Base-by-base conservation (phyloP, 139 green algal genomes). In the Picochlorum sp. region DNA sequence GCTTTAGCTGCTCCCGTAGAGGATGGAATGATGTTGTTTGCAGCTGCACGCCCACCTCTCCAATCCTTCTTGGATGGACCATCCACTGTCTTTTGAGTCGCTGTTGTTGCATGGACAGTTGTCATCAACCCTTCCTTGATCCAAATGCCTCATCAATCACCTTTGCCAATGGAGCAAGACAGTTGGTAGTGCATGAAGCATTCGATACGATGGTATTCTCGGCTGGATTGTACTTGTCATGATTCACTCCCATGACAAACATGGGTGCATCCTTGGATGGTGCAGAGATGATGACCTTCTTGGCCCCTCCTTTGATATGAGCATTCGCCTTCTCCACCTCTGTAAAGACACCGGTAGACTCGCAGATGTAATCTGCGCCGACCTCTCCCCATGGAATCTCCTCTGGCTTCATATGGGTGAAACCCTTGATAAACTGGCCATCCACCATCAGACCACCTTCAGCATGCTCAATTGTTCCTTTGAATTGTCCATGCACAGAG, bases 31-130 rank as follows among this genome's bases (percentile, higher is more conserved):
- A 98, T 98, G 86, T 98, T 98, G 54, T 68, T 61, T 47, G 72
- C 75, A 18, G 87, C 91, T n/a, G 83, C 86, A 55, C 92, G 85
- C 7, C 92, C 92, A 24, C 92, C 89, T 37, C 92, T 80, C 92
- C 92, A 98, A 83, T 97, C 92, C 85, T 98, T 98, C 75, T 85
- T 87, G 63, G 78, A 91, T 16, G 92, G 92, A 0, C 92, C 92
- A 72, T 98, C 92, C 50, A 98, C 92, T 6, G 92, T 98, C 75
- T 88, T 96, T 72, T 98, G 92, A 9, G 92, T 98, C 64, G 92
- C 92, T 23, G 92, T 98, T 41, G 88, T 92, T 50, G 92, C 91
- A 70, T 98, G 90, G 80, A 96, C 80, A 67, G 81, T 69, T 2
- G 62, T 69, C 56, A 69, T 70, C 14, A 70, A 38, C n/a, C 72